A percentile compares a stretch with the other conserved stretches of the same genome.
These are phyloP conservation scores for Fusarium annulatum DNA, from an alignment of 2,329 filamentous ascomycete species.

Conservation along the genomic window DNA sequence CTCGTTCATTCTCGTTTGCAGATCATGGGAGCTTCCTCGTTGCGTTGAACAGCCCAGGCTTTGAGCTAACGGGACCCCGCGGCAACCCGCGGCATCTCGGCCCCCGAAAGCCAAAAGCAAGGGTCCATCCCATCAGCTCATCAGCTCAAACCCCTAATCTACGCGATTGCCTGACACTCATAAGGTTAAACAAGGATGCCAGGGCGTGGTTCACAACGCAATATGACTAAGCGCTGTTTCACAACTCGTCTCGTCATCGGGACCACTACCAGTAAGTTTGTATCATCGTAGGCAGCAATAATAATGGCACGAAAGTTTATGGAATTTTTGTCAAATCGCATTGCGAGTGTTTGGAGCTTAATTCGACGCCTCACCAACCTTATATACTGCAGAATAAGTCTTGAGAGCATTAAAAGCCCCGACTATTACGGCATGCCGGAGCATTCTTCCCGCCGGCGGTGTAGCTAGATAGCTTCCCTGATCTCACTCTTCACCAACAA, in stretches of 20 bases:
- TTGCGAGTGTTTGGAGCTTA: fast-evolving
- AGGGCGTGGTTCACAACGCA: fast-evolving
- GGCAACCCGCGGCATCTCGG: neutral
- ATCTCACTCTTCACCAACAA: neutral
- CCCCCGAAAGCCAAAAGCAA: neutral
- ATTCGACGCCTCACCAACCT: neutral
- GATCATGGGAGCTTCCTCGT: neutral
- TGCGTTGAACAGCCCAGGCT: neutral
- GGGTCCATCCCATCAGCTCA: neutral
- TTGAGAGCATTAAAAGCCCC: fast-evolving
- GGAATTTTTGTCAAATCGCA: neutral
- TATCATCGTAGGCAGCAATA: neutral
- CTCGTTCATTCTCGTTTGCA: neutral
- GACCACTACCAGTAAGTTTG: neutral
- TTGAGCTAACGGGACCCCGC: neutral
- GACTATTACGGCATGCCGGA: too few relatives aligned
- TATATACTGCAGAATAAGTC: too few relatives aligned
- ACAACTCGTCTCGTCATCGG: neutral
- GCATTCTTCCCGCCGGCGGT: fast-evolving
- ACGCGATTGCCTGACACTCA: neutral
- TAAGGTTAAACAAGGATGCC: neutral
- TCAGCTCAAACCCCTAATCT: neutral
- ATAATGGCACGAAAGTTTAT: neutral
- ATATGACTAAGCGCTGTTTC: neutral
- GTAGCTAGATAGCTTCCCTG: neutral